A percentile compares a stretch with the other conserved stretches of the same genome.
These are phyloP conservation scores for Leccinum subatratum DNA, from an alignment of 1,284 basidiomycete genomes.

Conservation along the genomic window DNA sequence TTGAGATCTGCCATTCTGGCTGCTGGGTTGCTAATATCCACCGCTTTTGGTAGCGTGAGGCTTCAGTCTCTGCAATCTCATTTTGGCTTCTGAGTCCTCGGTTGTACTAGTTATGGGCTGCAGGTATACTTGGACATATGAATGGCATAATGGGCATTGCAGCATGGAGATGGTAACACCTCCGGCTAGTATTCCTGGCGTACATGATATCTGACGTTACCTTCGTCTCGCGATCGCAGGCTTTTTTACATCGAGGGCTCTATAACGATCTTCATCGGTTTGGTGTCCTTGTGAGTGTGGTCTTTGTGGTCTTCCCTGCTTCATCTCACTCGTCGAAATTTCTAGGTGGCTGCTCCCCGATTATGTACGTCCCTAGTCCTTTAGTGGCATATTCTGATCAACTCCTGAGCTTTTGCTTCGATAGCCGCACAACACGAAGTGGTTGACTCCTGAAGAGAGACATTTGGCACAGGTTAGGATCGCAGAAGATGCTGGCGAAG, in stretches of 20 bases:
- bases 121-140: constrained; percentile 24
- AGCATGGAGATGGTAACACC: constrained; percentile 63
- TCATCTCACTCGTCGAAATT: background rate
- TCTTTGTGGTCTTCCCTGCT: background rate
- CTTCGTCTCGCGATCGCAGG: constrained; percentile 49
- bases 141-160: constrained; percentile 44
- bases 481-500: constrained; percentile 72
- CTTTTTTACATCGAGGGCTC: constrained; percentile 33
- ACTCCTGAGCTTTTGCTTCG: background rate
- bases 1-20: background rate
- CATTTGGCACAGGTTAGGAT: constrained; percentile 70
- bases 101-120: constrained; percentile 52
- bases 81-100: constrained; percentile 4
- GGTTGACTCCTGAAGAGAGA: constrained; percentile 37
- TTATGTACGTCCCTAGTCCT: constrained; percentile 38
- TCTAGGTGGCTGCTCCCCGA: constrained; percentile 50
- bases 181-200: background rate
- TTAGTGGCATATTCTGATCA: background rate
- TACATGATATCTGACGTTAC: background rate
- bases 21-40: background rate
- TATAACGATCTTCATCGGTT: constrained; percentile 53
- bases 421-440: constrained; percentile 64
- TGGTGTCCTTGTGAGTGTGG: constrained; percentile 49
- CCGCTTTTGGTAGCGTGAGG: background rate
- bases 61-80: background rate